Evolutionary conservation across 768 basidiomycete species (phyloP).

Genomic region (Psilocybe cubensis): DNA sequence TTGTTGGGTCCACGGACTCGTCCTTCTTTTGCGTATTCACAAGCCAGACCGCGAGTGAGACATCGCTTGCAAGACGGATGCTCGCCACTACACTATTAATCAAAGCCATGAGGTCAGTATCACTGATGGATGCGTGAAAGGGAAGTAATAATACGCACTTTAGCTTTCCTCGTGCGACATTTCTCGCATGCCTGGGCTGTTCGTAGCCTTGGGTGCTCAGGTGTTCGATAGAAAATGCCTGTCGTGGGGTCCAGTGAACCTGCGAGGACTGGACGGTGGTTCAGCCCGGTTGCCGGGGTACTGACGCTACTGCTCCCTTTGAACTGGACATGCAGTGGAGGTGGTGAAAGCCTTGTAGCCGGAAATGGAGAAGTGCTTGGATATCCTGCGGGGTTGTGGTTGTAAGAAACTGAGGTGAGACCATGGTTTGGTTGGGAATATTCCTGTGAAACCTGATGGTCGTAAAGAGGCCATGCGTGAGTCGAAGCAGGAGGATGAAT

Average conservation of each 20-base stretch:
- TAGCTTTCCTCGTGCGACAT: slow-evolving; percentile 73
- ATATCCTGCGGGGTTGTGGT: slow-evolving; percentile 20
- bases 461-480: slow-evolving; percentile 31
- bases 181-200: slow-evolving; percentile 80
- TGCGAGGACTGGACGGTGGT: slow-evolving; percentile 42
- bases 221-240: slow-evolving; percentile 66
- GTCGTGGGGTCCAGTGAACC: slow-evolving; percentile 68
- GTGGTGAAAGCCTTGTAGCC: slow-evolving; percentile 31
- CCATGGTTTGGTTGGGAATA: slow-evolving; percentile 18
- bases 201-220: slow-evolving; percentile 66
- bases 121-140: slow-evolving; percentile 1
- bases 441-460: slow-evolving; percentile 17
- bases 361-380: slow-evolving; percentile 33
- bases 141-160: slow-evolving; percentile 46
- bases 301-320: slow-evolving; percentile 10
- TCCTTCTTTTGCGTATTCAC: slow-evolving; percentile 72
- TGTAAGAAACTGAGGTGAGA: slow-evolving; percentile 18
- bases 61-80: slow-evolving; percentile 74
- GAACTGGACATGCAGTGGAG: slow-evolving; percentile 22
- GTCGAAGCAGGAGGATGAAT: slow-evolving; percentile 11
- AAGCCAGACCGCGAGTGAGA: slow-evolving; percentile 54
- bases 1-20: slow-evolving; percentile 67
- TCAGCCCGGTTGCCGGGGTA: neutral
- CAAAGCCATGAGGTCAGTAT: neutral
- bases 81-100: slow-evolving; percentile 66